Percentiles rank a stretch among this genome's conserved stretches.
These are phyloP conservation scores for Binderoboletus segoi DNA, from an alignment of 1,284 basidiomycete species.

Conservation along the genomic window DNA sequence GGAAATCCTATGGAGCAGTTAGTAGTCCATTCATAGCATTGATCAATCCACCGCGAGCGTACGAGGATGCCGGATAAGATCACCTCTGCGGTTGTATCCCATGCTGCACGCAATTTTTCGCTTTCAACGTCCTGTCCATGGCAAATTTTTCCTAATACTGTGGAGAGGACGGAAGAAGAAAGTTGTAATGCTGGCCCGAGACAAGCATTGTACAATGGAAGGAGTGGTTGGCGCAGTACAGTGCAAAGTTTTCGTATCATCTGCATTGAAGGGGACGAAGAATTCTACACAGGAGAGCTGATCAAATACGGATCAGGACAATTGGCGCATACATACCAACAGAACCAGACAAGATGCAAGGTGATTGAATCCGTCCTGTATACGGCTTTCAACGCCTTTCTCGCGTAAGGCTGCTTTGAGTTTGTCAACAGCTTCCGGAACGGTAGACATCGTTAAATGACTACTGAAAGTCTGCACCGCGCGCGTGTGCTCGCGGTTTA, in stretches of 20 bases:
- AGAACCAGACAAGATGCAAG: conserved; percentile 36
- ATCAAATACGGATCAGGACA: background rate
- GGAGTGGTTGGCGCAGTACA: conserved; percentile 38
- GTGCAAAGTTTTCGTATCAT: conserved; percentile 33
- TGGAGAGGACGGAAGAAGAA: conserved; percentile 35
- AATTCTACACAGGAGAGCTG: conserved; percentile 30
- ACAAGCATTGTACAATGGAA: conserved; percentile 41
- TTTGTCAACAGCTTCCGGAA: conserved; percentile 27
- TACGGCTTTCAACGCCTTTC: conserved; percentile 15
- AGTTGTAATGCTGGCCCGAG: conserved; percentile 37
- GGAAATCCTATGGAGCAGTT: conserved; percentile 30
- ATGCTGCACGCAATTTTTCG: conserved; percentile 23
- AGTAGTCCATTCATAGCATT: conserved; percentile 3
- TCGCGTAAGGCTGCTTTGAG: conserved; percentile 26
- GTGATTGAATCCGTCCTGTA: conserved; percentile 28
- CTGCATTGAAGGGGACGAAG: conserved; percentile 33
- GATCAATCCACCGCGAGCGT: conserved; percentile 10
- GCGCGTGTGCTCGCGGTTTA: background rate
- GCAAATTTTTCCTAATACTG: conserved; percentile 36
- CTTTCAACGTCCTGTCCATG: conserved; percentile 17
- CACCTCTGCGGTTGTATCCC: conserved; percentile 41
- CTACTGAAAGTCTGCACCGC: background rate
- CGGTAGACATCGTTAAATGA: conserved; percentile 19
- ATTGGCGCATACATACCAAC: conserved; percentile 30
- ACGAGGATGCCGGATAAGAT: conserved; percentile 49